Percentiles rank a stretch among this genome's conserved stretches.
phyloP scores from a whole-genome alignment of 2,329 filamentous ascomycete genomes.

The Emmonsia crescens region DNA sequence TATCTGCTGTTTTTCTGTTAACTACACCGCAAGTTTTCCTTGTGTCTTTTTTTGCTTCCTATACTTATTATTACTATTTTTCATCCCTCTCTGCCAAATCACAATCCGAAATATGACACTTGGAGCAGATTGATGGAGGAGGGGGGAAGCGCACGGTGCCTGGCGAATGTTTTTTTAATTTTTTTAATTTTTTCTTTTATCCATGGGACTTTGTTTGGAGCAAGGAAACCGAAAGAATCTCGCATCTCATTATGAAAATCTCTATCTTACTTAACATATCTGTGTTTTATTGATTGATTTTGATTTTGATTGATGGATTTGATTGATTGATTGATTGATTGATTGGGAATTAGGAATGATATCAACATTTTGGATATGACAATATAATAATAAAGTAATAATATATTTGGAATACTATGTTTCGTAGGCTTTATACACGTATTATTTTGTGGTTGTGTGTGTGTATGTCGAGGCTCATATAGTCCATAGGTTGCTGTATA shows the following conservation, averaged over 20 bases:
- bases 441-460: neutral
- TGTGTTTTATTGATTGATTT: neutral
- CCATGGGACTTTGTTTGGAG: slow-evolving; percentile 6
- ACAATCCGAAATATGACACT: slow-evolving; percentile 1
- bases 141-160: slow-evolving; percentile 21
- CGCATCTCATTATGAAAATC: neutral
- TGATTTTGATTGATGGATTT: neutral
- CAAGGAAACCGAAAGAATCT: neutral
- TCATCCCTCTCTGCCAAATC: slow-evolving; percentile 6
- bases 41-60: neutral
- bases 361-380: neutral
- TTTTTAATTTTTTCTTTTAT: neutral
- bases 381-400: neutral
- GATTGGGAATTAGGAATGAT: neutral
- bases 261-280: neutral
- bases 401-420: no score
- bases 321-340: neutral
- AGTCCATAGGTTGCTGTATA: neutral
- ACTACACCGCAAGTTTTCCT: no score
- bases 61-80: neutral
- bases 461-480: no score
- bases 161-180: slow-evolving; percentile 17
- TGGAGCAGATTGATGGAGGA: slow-evolving; percentile 11
- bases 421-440: no score
- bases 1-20: no score